Conservation (phyloP, 192 early-diverging fungal species). For the Gaertneriomyces sp. region DNA sequence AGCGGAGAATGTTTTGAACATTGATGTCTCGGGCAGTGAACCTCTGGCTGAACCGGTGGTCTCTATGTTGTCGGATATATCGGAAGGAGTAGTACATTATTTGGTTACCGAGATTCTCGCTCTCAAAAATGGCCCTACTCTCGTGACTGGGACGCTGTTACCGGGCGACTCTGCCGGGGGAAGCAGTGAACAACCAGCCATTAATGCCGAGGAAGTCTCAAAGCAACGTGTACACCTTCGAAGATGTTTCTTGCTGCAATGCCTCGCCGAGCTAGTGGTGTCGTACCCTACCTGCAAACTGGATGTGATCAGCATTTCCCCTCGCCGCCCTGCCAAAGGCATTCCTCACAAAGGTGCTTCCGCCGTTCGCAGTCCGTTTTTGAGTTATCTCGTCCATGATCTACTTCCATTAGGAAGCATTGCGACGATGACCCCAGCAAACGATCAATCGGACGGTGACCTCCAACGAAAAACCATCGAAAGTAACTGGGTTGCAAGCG, state of each 20-base stretch:
- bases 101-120: slow-evolving; percentile 53
- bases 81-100: slow-evolving; percentile 54
- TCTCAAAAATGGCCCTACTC: slow-evolving; percentile 1
- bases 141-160: not conserved
- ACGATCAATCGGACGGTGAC: not conserved
- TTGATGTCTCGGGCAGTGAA: too few relatives aligned
- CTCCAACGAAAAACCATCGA: slow-evolving; percentile 28
- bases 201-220: slow-evolving; percentile 16
- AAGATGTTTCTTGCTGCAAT: slow-evolving; percentile 80
- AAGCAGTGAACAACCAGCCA: not conserved
- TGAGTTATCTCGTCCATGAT: slow-evolving; percentile 64
- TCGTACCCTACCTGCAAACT: slow-evolving; percentile 79
- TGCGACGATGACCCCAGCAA: not conserved
- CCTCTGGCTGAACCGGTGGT: not conserved
- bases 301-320: slow-evolving; percentile 61
- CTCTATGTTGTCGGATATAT: slow-evolving; percentile 39
- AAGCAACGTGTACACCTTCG: slow-evolving; percentile 35
- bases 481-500: slow-evolving; percentile 32
- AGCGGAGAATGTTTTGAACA: not conserved
- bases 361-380: slow-evolving; percentile 45
- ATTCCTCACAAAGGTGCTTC: slow-evolving; percentile 36
- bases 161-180: not conserved
- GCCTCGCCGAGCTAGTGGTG: slow-evolving; percentile 79
- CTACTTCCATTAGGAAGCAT: slow-evolving; percentile 57
- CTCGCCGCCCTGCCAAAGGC: slow-evolving; percentile 41